Evolutionary conservation across 2,329 filamentous ascomycete genomes (phyloP).

Genomic region (Verticillium nubilum): DNA sequence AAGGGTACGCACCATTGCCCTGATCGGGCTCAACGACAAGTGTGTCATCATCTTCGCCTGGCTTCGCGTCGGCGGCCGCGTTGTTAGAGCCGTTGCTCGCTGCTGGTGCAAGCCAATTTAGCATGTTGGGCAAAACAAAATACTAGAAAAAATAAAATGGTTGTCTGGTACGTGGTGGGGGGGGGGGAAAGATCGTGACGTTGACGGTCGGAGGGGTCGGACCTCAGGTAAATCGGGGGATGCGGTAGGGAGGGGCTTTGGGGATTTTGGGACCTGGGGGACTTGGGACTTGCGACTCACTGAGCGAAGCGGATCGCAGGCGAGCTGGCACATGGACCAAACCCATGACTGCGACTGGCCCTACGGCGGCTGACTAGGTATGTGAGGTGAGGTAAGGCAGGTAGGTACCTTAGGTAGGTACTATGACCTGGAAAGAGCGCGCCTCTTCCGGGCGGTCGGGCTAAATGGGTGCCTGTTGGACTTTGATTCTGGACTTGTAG

Average conservation of each 20-base stretch:
- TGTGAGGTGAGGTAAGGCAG: too few relatives aligned
- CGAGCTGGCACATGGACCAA: conserved; percentile 15
- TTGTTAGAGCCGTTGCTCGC: conserved; percentile 46
- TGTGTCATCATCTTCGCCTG: conserved; percentile 62
- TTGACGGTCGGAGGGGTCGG: neutral
- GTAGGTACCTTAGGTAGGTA: too few relatives aligned
- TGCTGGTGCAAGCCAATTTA: conserved; percentile 34
- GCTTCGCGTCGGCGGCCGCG: conserved; percentile 43
- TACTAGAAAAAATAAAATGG: too few relatives aligned
- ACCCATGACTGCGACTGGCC: conserved; percentile 14
- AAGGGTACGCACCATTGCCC: conserved; percentile 69
- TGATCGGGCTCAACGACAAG: conserved; percentile 84
- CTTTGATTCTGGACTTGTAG: neutral
- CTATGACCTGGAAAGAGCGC: neutral
- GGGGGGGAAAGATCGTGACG: conserved; percentile 12
- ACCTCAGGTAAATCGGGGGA: neutral
- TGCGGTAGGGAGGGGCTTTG: neutral
- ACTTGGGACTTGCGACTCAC: conserved; percentile 1
- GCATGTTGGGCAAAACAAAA: conserved; percentile 22
- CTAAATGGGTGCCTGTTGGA: neutral
- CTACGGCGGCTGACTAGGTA: neutral
- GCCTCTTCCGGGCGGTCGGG: neutral
- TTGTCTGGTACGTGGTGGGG: conserved; percentile 2
- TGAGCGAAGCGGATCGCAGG: conserved; percentile 1
- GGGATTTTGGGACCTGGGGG: too few relatives aligned